These are phyloP conservation scores for Vaccinium darrowii DNA, from an alignment of 148 eudicot genomes.

Conservation along the genomic window DNA sequence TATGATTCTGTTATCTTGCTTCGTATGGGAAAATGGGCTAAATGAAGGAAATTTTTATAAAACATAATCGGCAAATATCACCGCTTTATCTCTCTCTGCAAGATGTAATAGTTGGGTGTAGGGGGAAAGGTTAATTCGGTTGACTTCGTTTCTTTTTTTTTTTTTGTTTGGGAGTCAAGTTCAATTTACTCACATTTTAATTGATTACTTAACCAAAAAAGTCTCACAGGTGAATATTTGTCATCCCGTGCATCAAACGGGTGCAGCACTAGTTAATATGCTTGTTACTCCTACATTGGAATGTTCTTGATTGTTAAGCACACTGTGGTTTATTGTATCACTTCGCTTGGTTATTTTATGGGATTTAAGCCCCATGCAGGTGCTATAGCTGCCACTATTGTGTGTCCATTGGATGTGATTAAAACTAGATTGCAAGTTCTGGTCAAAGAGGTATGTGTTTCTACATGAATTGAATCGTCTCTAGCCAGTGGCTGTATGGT, in stretches of 20 bases:
- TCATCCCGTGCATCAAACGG: not conserved
- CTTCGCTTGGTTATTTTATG: not conserved
- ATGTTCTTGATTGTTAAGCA: not conserved
- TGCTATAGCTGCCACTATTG: slow-evolving; percentile 81
- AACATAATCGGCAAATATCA: not conserved
- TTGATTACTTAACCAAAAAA: not conserved
- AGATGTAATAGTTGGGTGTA: too few relatives aligned
- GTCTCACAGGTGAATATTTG: not conserved
- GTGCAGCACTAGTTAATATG: not conserved
- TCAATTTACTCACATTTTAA: not conserved
- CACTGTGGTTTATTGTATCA: not conserved
- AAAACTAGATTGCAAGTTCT: slow-evolving; percentile 91
- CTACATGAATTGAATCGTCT: not conserved
- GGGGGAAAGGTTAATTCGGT: not conserved
- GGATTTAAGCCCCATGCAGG: slow-evolving; percentile 37
- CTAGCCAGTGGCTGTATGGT: not conserved
- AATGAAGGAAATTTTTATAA: not conserved
- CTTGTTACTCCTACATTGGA: not conserved
- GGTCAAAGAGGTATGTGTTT: slow-evolving; percentile 46
- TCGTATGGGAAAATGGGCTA: not conserved
- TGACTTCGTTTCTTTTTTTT: not conserved
- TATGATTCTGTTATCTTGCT: too few relatives aligned
- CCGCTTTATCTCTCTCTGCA: not conserved
- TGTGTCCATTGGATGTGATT: slow-evolving; percentile 89
- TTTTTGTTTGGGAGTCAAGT: not conserved